Evolutionary conservation across 1,284 basidiomycete genomes (phyloP), one percentile per base, ranked within the genome.

Genomic region (Mycena sp.): DNA sequence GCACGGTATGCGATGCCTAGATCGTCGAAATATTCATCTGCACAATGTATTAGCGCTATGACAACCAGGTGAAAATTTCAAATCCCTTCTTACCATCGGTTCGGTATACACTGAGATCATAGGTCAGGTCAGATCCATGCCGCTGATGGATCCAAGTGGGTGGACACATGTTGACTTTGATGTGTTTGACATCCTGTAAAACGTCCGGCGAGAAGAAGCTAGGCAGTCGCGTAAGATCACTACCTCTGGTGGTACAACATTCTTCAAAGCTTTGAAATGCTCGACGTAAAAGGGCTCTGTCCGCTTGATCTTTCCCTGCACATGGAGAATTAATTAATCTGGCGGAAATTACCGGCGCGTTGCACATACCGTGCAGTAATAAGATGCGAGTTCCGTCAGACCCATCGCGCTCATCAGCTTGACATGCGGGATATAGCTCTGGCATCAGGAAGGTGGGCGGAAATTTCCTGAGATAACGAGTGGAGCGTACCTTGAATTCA

Each of bases 131-230:
- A 3, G 81, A 80, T 57, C 89, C 89, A 71, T 90, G 89, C 25
- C 87, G 85, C 54, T 92, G 83, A 73, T 92, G 90, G 75, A 87
- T 91, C 91, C 90, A 92, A 25, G 87, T 86, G 4, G 91, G 91
- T 0, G 89, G 85, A 68, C 87, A 90, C 75, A 93, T 85, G 10
- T 90, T 93, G 64, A 94, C 75, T 75, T 94, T 94, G 74, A 92
- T 84, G 70, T 84, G 78, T 69, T 85, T 80, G 68, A 88, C 84
- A 69, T 90, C 88, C 84, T 88, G 41, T 37, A 61, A 60, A 54
- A 41, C 50, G 45, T 29, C 37, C 58, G 30, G 69, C 54, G 55
- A 58, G 63, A 56, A 32, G n/a, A n/a, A n/a, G n/a, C n/a, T n/a
- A n/a, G n/a, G n/a, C n/a, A n/a, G n/a, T n/a, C n/a, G n/a, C n/a